phyloP scores from a whole-genome alignment of 352 stramenopile species.

The Peronospora destructor region DNA sequence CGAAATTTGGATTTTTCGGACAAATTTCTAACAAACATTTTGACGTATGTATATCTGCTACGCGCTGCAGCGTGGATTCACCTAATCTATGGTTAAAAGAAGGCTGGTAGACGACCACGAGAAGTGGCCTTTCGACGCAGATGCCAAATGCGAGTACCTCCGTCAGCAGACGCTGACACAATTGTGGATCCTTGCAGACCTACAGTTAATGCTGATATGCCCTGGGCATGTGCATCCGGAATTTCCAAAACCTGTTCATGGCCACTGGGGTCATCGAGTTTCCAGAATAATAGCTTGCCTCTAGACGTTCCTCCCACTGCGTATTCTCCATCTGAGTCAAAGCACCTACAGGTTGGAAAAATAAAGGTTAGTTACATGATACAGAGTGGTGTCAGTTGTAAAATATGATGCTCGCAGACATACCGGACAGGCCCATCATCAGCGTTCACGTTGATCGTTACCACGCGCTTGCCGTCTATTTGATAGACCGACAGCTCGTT shows the following conservation, averaged over 20 bases:
- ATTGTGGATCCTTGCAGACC: conserved; percentile 51
- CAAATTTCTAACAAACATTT: not conserved
- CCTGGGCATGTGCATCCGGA: conserved; percentile 53
- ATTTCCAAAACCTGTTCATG: conserved; percentile 70
- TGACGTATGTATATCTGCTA: not conserved
- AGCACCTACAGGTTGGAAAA: conserved; percentile 35
- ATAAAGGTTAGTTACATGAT: not conserved
- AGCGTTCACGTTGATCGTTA: conserved; percentile 47
- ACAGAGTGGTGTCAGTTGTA: not conserved
- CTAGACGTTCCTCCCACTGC: conserved; percentile 66
- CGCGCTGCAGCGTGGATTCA: not conserved
- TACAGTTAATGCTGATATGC: conserved; percentile 57
- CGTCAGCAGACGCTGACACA: conserved; percentile 51
- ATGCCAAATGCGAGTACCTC: conserved; percentile 73
- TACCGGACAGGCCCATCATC: conserved; percentile 66
- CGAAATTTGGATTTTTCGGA: not conserved
- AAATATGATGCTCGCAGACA: not conserved
- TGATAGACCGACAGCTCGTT: conserved; percentile 71
- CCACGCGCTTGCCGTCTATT: conserved; percentile 49
- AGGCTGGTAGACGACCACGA: conserved; percentile 43
- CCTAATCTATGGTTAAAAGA: conserved; percentile 35
- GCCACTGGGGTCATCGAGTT: conserved; percentile 60
- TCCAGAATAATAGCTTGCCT: conserved; percentile 78
- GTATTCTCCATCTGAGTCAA: conserved; percentile 75
- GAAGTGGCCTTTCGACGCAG: conserved; percentile 51